phyloP scores from a whole-genome alignment of 257 asterid genomes.

The Osmanthus fragrans region DNA sequence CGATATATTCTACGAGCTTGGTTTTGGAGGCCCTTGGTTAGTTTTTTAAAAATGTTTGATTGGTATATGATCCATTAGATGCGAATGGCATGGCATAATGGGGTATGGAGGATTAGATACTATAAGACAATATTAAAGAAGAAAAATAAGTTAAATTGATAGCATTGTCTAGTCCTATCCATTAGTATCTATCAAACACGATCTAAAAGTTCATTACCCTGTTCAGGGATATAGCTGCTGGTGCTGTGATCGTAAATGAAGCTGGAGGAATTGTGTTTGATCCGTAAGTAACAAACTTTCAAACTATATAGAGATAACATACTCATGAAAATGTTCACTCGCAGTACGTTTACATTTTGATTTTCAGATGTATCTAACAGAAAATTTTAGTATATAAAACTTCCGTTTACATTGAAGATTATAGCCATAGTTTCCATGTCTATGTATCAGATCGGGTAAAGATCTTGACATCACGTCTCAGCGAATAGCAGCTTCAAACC shows the following conservation, averaged over 20 bases:
- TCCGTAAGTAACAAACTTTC: slow-evolving; percentile 36
- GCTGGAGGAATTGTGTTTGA: slow-evolving; percentile 53
- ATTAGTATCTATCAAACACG: neutral
- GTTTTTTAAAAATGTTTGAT: neutral
- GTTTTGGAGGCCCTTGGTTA: slow-evolving; percentile 55
- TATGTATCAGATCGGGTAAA: slow-evolving; percentile 52
- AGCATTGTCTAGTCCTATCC: neutral
- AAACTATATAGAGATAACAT: neutral
- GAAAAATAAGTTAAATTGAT: neutral
- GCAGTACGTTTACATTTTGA: neutral
- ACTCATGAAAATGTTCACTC: neutral
- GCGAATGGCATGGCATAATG: neutral
- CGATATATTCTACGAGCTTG: slow-evolving; percentile 49
- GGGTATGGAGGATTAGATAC: neutral
- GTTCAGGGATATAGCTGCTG: slow-evolving; percentile 52
- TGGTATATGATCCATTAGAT: neutral
- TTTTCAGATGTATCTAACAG: no score
- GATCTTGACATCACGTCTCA: slow-evolving; percentile 63
- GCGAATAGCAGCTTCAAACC: slow-evolving; percentile 65
- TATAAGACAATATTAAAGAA: neutral
- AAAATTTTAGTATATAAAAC: no score
- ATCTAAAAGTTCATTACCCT: neutral
- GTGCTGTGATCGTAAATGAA: slow-evolving; percentile 49
- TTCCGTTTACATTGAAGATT: neutral
- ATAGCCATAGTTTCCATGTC: neutral